These are phyloP conservation scores for Astraeus odoratus DNA, from an alignment of 768 basidiomycete genomes.

Conservation along the genomic window DNA sequence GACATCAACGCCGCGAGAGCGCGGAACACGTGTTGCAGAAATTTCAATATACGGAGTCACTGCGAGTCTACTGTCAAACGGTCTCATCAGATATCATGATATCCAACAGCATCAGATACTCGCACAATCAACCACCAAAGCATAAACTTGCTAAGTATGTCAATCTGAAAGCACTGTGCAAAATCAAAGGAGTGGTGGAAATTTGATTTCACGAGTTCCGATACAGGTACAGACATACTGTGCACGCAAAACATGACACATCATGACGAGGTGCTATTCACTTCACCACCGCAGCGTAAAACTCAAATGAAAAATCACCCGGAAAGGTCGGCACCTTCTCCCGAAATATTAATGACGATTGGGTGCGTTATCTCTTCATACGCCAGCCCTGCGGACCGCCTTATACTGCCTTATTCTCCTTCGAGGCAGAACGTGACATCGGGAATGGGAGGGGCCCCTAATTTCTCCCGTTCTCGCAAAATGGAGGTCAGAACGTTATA, in stretches of 20 bases:
- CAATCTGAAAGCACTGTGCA: background rate
- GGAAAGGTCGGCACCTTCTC: background rate
- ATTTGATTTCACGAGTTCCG: background rate
- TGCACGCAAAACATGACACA: background rate
- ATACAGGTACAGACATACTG: background rate
- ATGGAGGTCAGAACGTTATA: conserved; percentile 6
- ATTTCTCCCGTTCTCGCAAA: conserved; percentile 12
- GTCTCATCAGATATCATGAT: conserved; percentile 2
- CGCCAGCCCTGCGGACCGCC: conserved; percentile 5
- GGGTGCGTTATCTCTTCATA: conserved; percentile 5
- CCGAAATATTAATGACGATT: conserved; percentile 2
- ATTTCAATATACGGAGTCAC: background rate
- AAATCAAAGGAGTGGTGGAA: background rate
- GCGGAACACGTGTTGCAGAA: background rate
- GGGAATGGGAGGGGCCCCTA: conserved; percentile 19
- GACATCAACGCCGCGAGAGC: background rate
- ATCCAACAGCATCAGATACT: background rate
- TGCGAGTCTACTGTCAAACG: background rate
- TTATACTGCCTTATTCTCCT: conserved; percentile 10
- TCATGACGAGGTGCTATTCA: background rate
- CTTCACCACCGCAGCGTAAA: background rate
- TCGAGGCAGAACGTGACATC: conserved; percentile 27
- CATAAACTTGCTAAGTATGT: background rate
- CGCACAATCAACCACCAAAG: background rate
- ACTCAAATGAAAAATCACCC: background rate